Evolutionary conservation across 2,329 filamentous ascomycete genomes (phyloP).

Genomic region (Phaeosphaeriaceae sp.): DNA sequence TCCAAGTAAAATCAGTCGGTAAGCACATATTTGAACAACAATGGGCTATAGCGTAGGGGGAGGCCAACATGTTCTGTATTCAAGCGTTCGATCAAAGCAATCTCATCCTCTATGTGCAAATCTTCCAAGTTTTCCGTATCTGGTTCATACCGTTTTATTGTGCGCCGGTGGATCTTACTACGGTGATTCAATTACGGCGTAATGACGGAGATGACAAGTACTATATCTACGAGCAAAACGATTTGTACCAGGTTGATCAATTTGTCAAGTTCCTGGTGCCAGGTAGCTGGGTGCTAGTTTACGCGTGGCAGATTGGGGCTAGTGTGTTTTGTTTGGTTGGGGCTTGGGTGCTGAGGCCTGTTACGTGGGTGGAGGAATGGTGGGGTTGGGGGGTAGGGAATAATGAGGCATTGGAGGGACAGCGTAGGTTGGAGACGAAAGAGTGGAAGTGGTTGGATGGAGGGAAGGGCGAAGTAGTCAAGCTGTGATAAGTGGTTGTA

Average conservation of each 20-base stretch:
- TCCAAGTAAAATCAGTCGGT: slow-evolving; percentile 69
- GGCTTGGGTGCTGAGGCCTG: slow-evolving; percentile 57
- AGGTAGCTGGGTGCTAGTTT: slow-evolving; percentile 63
- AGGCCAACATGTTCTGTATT: background rate
- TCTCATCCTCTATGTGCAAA: slow-evolving; percentile 73
- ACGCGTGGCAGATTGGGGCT: slow-evolving; percentile 68
- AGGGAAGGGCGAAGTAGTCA: slow-evolving; percentile 12
- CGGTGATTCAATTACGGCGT: slow-evolving; percentile 67
- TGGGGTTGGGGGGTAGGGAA: slow-evolving; percentile 18
- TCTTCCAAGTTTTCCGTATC: slow-evolving; percentile 77
- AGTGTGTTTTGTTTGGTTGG: slow-evolving; percentile 70
- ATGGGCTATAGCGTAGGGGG: background rate
- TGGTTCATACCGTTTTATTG: slow-evolving; percentile 80
- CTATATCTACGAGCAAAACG: slow-evolving; percentile 78
- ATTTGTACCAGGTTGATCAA: slow-evolving; percentile 80
- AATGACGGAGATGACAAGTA: slow-evolving; percentile 59
- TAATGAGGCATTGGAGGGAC: slow-evolving; percentile 8
- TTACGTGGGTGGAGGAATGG: slow-evolving; percentile 43
- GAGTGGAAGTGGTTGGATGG: slow-evolving; percentile 17
- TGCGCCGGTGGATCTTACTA: slow-evolving; percentile 70
- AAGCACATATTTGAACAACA: slow-evolving; percentile 4
- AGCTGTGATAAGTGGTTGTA: slow-evolving; percentile 16
- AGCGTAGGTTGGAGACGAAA: slow-evolving; percentile 11
- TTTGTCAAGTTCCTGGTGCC: slow-evolving; percentile 73
- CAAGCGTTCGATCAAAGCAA: slow-evolving; percentile 69